phyloP scores from a whole-genome alignment of 495 filamentous ascomycete species.

The Neurospora sp. region DNA sequence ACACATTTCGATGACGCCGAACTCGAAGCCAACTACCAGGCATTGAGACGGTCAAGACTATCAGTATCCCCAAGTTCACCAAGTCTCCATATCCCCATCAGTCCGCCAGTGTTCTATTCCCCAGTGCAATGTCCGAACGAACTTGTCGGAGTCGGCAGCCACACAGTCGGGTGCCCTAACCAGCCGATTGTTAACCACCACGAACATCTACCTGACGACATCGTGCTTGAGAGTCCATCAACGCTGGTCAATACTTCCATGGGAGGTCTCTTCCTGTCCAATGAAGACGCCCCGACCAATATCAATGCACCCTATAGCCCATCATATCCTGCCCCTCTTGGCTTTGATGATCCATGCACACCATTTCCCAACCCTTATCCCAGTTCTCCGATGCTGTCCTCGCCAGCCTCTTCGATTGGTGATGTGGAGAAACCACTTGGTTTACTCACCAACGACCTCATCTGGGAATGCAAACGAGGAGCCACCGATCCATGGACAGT shows the following conservation, averaged over 20 bases:
- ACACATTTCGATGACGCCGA: constrained; percentile 1
- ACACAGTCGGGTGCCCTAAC: not conserved
- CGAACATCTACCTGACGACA: not conserved
- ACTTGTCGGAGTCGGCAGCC: not conserved
- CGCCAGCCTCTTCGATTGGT: not conserved
- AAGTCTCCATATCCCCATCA: not conserved
- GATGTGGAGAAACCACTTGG: not conserved
- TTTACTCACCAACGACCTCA: not conserved
- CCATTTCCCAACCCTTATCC: not conserved
- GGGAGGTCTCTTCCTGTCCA: not conserved
- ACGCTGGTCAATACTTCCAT: not conserved
- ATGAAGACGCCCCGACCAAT: not conserved
- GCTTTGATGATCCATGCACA: not conserved
- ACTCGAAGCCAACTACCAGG: constrained; percentile 3
- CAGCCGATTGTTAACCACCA: not conserved
- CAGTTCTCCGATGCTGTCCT: not conserved
- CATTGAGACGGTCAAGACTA: not conserved
- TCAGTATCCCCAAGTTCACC: not conserved
- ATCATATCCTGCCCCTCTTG: not conserved
- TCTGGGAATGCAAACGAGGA: not conserved
- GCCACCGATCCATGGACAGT: not conserved
- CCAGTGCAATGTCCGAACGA: not conserved
- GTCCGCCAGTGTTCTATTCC: not conserved
- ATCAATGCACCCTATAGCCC: not conserved
- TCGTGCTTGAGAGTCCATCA: not conserved